phyloP scores from a whole-genome alignment of 2,329 filamentous ascomycete genomes.

The Diaporthe longicolla region DNA sequence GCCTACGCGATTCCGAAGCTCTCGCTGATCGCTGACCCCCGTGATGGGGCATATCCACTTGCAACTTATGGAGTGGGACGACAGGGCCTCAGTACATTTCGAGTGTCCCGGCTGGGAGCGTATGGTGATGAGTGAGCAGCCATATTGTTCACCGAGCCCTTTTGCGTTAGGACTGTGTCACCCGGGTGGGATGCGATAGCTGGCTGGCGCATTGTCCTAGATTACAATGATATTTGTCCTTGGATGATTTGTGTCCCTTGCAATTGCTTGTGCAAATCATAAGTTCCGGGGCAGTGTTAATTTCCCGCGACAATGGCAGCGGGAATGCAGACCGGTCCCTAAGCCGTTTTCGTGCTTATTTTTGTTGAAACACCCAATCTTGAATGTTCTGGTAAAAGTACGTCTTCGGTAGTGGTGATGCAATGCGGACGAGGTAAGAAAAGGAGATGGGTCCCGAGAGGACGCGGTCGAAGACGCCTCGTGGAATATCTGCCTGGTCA shows the following conservation, averaged over 20 bases:
- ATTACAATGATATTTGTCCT: conserved; percentile 11
- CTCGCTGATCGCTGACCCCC: conserved; percentile 32
- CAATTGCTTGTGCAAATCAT: background rate
- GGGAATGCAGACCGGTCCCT: background rate
- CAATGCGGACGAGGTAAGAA: background rate
- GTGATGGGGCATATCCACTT: conserved; percentile 21
- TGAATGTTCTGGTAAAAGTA: background rate
- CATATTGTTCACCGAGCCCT: conserved; percentile 36
- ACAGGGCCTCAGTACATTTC: conserved; percentile 8
- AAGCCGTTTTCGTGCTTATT: background rate
- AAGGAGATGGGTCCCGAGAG: background rate
- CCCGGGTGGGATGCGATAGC: background rate
- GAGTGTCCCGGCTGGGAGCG: conserved; percentile 8
- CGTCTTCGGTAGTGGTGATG: background rate
- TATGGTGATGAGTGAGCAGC: conserved; percentile 26
- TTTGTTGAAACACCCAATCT: background rate
- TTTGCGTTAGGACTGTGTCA: conserved; percentile 21
- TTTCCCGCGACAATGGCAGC: conserved; percentile 13
- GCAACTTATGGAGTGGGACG: conserved; percentile 31
- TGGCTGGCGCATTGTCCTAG: conserved; percentile 30
- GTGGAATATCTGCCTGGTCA: conserved; percentile 2
- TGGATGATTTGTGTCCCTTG: conserved; percentile 8
- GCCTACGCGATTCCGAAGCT: conserved; percentile 17
- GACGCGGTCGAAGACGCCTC: background rate
- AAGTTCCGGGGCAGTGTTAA: background rate